These are phyloP conservation scores for Euphorbia peplus DNA, from an alignment of 345 rosid genomes.

Conservation along the genomic window DNA sequence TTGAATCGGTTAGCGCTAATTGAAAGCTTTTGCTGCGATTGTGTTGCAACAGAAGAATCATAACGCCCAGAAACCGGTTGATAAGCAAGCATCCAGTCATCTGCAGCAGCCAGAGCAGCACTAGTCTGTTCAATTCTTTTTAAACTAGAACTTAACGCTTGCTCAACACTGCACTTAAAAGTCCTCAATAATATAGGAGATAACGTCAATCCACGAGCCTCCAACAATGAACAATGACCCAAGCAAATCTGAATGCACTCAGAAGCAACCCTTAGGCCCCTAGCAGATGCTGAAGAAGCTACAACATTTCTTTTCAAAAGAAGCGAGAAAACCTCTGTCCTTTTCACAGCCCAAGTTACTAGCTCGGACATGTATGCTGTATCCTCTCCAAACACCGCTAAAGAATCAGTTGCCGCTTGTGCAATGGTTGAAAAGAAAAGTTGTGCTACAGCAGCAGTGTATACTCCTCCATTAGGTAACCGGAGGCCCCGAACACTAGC, in stretches of 20 bases:
- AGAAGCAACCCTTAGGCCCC: conserved; percentile 63
- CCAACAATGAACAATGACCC: conserved; percentile 71
- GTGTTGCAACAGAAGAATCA: conserved; percentile 37
- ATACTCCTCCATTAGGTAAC: conserved; percentile 56
- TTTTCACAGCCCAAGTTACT: conserved; percentile 91
- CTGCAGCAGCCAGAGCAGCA: conserved; percentile 78
- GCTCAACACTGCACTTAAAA: conserved; percentile 61
- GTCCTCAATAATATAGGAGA: conserved; percentile 67
- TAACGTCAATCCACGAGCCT: conserved; percentile 83
- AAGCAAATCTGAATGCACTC: conserved; percentile 69
- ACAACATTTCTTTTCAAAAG: conserved; percentile 63
- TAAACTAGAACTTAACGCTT: conserved; percentile 60
- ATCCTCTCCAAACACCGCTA: conserved; percentile 73
- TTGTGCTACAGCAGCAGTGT: conserved; percentile 63
- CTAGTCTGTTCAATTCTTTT: conserved; percentile 75
- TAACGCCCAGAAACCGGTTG: conserved; percentile 53
- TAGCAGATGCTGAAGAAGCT: conserved; percentile 75
- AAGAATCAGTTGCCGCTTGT: conserved; percentile 75
- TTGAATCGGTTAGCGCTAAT: conserved; percentile 74
- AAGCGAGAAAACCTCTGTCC: conserved; percentile 56
- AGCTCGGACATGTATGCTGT: conserved; percentile 84
- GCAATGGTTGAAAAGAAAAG: conserved; percentile 78
- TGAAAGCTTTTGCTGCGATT: conserved; percentile 65
- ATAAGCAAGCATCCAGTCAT: conserved; percentile 71
- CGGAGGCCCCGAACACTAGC: conserved; percentile 50